Percentiles rank a stretch among this genome's conserved stretches.
These are phyloP conservation scores for Ganoderma meredithae DNA, from an alignment of 1,284 basidiomycete genomes.

Conservation along the genomic window DNA sequence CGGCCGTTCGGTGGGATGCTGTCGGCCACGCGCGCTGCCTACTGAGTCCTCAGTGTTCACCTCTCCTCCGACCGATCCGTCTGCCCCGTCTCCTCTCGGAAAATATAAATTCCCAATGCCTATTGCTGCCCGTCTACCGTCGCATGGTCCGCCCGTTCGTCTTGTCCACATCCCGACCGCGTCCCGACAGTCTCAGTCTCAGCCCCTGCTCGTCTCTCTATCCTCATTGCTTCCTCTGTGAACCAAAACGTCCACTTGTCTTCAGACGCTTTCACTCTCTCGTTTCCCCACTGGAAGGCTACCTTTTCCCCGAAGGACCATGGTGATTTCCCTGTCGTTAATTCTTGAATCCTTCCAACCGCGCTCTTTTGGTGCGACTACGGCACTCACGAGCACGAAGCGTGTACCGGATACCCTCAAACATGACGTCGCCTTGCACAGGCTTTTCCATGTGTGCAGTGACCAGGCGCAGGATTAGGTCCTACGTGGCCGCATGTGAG, in stretches of 20 bases:
- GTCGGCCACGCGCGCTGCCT: not conserved
- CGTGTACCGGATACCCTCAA: slow-evolving; percentile 32
- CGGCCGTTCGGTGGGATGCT: not conserved
- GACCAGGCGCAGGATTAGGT: slow-evolving; percentile 33
- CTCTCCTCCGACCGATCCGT: not conserved
- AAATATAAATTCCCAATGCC: not conserved
- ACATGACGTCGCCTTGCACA: slow-evolving; percentile 26
- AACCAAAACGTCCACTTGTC: slow-evolving; percentile 42
- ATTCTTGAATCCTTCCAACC: not conserved
- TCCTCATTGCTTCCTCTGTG: not conserved
- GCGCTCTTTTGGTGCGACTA: not conserved
- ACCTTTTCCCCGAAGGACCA: slow-evolving; percentile 38
- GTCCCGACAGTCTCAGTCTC: not conserved
- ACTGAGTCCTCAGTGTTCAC: not conserved
- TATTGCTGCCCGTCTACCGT: not conserved
- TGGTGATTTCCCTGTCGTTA: slow-evolving; percentile 23
- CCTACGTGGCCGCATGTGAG: slow-evolving; percentile 19
- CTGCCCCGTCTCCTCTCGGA: not conserved
- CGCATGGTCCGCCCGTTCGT: not conserved
- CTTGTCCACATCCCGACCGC: not conserved
- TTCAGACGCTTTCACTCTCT: slow-evolving; percentile 26
- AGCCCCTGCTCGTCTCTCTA: not conserved
- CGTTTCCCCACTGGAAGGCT: slow-evolving; percentile 36
- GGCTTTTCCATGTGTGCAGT: slow-evolving; percentile 30
- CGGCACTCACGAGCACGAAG: slow-evolving; percentile 34